Evolutionary conservation across 2,329 filamentous ascomycete genomes (phyloP), one percentile per base, ranked within the genome.

Genomic region (Fusarium vanettenii): DNA sequence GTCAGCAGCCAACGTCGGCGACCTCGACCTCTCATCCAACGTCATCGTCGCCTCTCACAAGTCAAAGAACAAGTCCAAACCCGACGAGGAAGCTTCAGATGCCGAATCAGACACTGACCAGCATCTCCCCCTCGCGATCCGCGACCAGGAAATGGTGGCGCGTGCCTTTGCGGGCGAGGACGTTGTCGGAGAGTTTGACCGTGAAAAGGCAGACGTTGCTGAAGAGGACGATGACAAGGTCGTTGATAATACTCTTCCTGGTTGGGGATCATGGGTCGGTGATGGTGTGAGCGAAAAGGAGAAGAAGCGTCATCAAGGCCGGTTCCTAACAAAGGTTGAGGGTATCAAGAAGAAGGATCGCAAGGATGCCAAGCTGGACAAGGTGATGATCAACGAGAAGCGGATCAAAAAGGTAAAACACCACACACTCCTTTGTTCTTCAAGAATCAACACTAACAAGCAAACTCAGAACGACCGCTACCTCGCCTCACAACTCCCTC

Each of bases 311-410:
- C 91, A 93, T 79, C 86, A 88, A 78, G 89, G 87, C 65, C 88
- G 90, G 20, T 91, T 92, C 79, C 83, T 94, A 64, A 91, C 87
- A 35, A 93, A 91, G 80, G 84, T 91, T 16, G 90, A 94, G 71
- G 95, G 95, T 41, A 87, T 97, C 75, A 93, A 94, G 82, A 90
- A 91, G 75, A 89, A 92, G 69, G 89, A 95, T 69, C 91, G 97
- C 60, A 93, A 94, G 84, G 97, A 98, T 79, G 91, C 91, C 64
- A 95, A 94, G 84, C 84, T 98, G 71, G 91, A 94, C 63, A 90
- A 90, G 72, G 96, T 98, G 14, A 97, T 98, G 69, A 93, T 99
- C 78, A 98, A 93, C 80, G 95, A 99, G 89, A 97, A 95, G 87
- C 88, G 91, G 25, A 88, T 95, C 69, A 95, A 95, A 84, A 98